phyloP scores from a whole-genome alignment of 179 eudicot genomes.

The Spergularia azorica region DNA sequence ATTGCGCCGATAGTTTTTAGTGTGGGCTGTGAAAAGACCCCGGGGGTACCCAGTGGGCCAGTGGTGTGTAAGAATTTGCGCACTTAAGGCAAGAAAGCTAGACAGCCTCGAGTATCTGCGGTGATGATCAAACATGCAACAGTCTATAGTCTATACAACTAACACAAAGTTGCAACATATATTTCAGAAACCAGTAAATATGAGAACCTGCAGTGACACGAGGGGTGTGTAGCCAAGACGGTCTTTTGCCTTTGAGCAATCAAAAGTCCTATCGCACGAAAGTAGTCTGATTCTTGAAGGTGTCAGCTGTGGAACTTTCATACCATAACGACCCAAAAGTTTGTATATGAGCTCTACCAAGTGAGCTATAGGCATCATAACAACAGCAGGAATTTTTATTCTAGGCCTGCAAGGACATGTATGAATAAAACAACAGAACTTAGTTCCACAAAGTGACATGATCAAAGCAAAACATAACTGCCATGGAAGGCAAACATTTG shows the following conservation, averaged over 20 bases:
- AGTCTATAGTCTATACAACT: background rate
- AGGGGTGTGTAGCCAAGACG: constrained; percentile 95
- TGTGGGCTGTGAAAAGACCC: too few relatives aligned
- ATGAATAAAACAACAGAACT: constrained; percentile 26
- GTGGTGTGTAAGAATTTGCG: background rate
- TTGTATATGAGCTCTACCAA: constrained; percentile 75
- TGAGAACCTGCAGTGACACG: constrained; percentile 76
- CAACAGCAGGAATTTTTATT: constrained; percentile 76
- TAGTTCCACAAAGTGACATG: constrained; percentile 10
- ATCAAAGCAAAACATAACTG: constrained; percentile 1
- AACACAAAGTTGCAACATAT: background rate
- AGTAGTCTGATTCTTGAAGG: constrained; percentile 94
- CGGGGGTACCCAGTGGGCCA: too few relatives aligned
- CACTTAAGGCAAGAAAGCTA: background rate
- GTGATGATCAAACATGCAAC: background rate
- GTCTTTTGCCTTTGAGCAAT: constrained; percentile 84
- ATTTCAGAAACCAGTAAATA: background rate
- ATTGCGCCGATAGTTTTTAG: too few relatives aligned
- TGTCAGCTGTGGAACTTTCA: constrained; percentile 97
- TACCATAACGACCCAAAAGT: constrained; percentile 82
- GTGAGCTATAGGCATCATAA: constrained; percentile 91
- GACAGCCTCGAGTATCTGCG: background rate
- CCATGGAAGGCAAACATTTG: too few relatives aligned
- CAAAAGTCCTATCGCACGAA: constrained; percentile 77
- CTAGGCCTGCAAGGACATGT: constrained; percentile 67